Evolutionary conservation across 2,329 filamentous ascomycete genomes (phyloP).

Genomic region (Pyricularia grisea): DNA sequence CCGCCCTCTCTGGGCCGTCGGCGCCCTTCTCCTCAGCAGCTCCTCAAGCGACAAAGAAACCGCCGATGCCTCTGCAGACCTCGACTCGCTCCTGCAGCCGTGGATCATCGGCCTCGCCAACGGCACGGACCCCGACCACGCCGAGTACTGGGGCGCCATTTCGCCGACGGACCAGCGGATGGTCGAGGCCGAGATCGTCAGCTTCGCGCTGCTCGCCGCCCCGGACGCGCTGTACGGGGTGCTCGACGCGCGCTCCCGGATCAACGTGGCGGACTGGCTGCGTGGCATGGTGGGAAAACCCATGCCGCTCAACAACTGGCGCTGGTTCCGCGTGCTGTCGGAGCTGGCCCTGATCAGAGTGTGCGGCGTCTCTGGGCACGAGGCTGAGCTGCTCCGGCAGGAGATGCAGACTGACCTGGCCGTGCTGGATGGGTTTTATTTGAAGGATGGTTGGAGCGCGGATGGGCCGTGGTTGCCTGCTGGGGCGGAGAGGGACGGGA

Average conservation of each 20-base stretch:
- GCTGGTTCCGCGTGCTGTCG: conserved; percentile 11
- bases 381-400: not conserved
- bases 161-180: conserved; percentile 38
- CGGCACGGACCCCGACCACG: conserved; percentile 22
- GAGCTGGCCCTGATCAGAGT: conserved; percentile 10
- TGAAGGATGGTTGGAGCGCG: conserved; percentile 10
- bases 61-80: not conserved
- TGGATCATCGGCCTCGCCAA: conserved; percentile 22
- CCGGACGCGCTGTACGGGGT: conserved; percentile 24
- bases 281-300: conserved; percentile 8
- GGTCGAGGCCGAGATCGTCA: conserved; percentile 43
- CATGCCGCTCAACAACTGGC: conserved; percentile 12
- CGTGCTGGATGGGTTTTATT: conserved; percentile 10
- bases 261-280: conserved; percentile 16
- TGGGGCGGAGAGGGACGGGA: conserved; percentile 2
- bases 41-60: not conserved
- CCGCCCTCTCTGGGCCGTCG: conserved; percentile 22
- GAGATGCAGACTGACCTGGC: conserved; percentile 7
- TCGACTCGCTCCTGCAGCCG: conserved; percentile 8
- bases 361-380: not conserved
- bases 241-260: conserved; percentile 5
- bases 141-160: conserved; percentile 38
- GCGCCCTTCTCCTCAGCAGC: conserved; percentile 5
- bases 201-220: conserved; percentile 34
- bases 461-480: conserved; percentile 10